phyloP scores from a whole-genome alignment of 768 basidiomycete species.

The Tylopilus plumbeoviolaceoides region DNA sequence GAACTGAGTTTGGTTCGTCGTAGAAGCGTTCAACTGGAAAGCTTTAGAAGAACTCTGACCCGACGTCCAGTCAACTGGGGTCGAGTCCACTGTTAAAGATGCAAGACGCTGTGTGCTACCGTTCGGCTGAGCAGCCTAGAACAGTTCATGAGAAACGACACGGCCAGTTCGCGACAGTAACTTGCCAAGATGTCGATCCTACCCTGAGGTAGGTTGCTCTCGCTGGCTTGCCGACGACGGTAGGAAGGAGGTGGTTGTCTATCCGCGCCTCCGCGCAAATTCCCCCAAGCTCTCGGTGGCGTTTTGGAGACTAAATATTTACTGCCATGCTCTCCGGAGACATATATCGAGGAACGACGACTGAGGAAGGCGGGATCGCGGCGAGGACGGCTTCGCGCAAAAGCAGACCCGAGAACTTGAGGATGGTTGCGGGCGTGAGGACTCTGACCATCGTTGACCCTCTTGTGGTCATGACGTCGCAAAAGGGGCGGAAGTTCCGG shows the following conservation, averaged over 20 bases:
- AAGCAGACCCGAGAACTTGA: slow-evolving; percentile 14
- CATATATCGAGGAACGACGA: slow-evolving; percentile 22
- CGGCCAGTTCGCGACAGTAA: slow-evolving; percentile 6
- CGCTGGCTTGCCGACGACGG: slow-evolving; percentile 12
- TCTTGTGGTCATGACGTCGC: slow-evolving; percentile 5
- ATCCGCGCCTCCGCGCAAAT: not conserved
- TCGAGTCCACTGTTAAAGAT: slow-evolving; percentile 20
- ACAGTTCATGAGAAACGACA: not conserved
- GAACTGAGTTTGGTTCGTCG: slow-evolving; percentile 42
- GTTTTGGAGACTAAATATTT: slow-evolving; percentile 25
- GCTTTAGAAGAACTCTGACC: slow-evolving; percentile 26
- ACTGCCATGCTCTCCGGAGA: slow-evolving; percentile 24
- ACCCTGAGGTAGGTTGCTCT: slow-evolving; percentile 34
- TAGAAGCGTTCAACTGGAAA: slow-evolving; percentile 47
- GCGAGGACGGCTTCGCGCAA: slow-evolving; percentile 20
- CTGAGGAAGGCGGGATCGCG: slow-evolving; percentile 3
- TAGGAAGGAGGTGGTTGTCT: not conserved
- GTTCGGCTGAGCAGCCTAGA: not conserved
- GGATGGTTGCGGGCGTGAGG: slow-evolving; percentile 1
- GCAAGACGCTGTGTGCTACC: slow-evolving; percentile 15
- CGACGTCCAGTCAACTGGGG: slow-evolving; percentile 25
- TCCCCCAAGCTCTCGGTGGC: not conserved
- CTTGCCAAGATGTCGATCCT: slow-evolving; percentile 48
- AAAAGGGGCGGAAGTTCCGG: slow-evolving; percentile 16
- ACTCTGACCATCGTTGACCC: not conserved